Percentiles rank a stretch among this genome's conserved stretches.
Conservation (phyloP, 2,329 filamentous ascomycete species). For the Cercospora brassicicola region DNA sequence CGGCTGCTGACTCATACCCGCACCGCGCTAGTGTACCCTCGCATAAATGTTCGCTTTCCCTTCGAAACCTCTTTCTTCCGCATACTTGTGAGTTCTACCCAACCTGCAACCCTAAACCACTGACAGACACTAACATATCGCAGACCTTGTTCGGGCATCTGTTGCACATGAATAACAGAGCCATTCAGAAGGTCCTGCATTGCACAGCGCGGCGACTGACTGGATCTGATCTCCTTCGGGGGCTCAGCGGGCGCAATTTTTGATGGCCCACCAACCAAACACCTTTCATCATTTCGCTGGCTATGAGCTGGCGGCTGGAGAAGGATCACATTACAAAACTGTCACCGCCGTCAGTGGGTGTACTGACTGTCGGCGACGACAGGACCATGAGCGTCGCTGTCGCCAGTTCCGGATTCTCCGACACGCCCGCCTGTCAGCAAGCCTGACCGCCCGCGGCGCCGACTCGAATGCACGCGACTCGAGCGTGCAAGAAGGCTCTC, state of each 20-base stretch:
- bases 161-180: not conserved
- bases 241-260: constrained; percentile 13
- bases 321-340: not conserved
- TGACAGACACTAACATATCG: too few species aligned
- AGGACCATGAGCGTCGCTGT: too few species aligned
- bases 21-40: not conserved
- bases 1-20: not conserved
- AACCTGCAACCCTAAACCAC: too few species aligned
- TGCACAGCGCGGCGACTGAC: constrained; percentile 11
- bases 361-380: too few species aligned
- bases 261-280: constrained; percentile 6
- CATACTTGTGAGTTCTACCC: not conserved
- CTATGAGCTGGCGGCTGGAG: not conserved
- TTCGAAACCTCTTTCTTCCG: not conserved
- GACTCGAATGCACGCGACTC: too few species aligned
- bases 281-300: not conserved
- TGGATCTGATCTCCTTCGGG: constrained; percentile 15
- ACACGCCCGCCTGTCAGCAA: too few species aligned
- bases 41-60: not conserved
- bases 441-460: too few species aligned
- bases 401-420: too few species aligned
- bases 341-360: too few species aligned
- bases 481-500: too few species aligned
- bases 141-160: constrained; percentile 2
- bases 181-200: constrained; percentile 8